Conservation (phyloP, 345 rosid genomes). For the Eucalyptus microcorys region DNA sequence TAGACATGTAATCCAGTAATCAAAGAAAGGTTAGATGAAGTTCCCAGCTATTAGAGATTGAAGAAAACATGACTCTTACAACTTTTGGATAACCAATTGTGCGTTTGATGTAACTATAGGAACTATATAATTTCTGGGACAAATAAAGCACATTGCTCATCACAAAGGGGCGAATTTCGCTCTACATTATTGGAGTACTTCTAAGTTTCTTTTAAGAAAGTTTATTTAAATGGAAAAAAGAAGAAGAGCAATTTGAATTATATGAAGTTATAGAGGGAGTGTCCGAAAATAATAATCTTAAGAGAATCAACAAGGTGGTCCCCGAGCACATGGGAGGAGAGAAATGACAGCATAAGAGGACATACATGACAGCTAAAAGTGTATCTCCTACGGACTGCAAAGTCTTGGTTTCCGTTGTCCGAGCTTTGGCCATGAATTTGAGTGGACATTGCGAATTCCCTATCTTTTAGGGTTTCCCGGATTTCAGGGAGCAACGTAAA, state of each 20-base stretch:
- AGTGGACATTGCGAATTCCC: conserved; percentile 26
- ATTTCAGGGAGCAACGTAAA: neutral
- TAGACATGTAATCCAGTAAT: neutral
- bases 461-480: neutral
- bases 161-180: neutral
- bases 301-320: conserved; percentile 1
- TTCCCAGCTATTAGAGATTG: neutral
- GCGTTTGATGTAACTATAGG: neutral
- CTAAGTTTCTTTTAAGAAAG: neutral
- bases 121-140: neutral
- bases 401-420: neutral
- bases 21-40: neutral
- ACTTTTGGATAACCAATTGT: neutral
- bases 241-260: neutral
- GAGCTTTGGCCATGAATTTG: neutral
- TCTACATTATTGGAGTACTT: neutral
- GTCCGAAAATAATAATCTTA: neutral
- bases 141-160: neutral
- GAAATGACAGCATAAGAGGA: conserved; percentile 8
- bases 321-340: conserved; percentile 5
- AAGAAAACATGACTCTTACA: neutral
- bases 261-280: neutral
- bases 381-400: neutral
- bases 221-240: neutral
- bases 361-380: conserved; percentile 28